phyloP scores from a whole-genome alignment of 2,329 filamentous ascomycete genomes.

The Eutypella sp. region DNA sequence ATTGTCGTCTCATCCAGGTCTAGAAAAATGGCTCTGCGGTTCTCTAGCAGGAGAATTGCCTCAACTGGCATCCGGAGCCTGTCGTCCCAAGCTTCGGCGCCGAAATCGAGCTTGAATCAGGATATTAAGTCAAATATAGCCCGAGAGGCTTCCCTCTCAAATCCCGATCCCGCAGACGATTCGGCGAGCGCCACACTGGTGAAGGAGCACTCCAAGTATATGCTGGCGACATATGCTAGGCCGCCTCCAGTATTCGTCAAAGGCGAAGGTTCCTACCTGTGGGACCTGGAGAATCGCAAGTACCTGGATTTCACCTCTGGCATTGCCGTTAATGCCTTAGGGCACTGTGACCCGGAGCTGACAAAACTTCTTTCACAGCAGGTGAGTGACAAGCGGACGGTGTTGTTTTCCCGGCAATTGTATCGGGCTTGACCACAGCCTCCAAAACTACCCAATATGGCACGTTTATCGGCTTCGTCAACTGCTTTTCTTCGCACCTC shows the following conservation, averaged over 20 bases:
- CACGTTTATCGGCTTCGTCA: too few species aligned
- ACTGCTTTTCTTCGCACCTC: too few species aligned
- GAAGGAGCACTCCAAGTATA: slow-evolving; percentile 72
- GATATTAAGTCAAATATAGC: slow-evolving; percentile 18
- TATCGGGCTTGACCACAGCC: too few species aligned
- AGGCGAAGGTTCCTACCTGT: slow-evolving; percentile 82
- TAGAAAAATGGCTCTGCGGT: slow-evolving; percentile 21
- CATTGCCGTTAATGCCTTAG: slow-evolving; percentile 90
- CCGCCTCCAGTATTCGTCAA: slow-evolving; percentile 85
- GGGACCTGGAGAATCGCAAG: slow-evolving; percentile 80
- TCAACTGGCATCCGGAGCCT: slow-evolving; percentile 15
- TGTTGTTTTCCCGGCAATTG: too few species aligned
- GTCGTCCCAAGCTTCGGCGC: slow-evolving; percentile 17
- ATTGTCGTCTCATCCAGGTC: too few species aligned
- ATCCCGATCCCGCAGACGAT: slow-evolving; percentile 25
- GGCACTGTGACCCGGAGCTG: slow-evolving; percentile 82
- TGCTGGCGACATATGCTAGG: slow-evolving; percentile 93
- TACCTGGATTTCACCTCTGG: slow-evolving; percentile 95
- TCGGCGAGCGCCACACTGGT: slow-evolving; percentile 63
- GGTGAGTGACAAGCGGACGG: too few species aligned
- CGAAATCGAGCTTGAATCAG: slow-evolving; percentile 20
- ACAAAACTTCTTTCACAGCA: slow-evolving; percentile 71
- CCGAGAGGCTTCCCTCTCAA: slow-evolving; percentile 24
- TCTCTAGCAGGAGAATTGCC: slow-evolving; percentile 15
- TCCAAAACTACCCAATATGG: not conserved